Conservation (phyloP, 2,329 filamentous ascomycete species). For the Neopestalotiopsis clavispora region DNA sequence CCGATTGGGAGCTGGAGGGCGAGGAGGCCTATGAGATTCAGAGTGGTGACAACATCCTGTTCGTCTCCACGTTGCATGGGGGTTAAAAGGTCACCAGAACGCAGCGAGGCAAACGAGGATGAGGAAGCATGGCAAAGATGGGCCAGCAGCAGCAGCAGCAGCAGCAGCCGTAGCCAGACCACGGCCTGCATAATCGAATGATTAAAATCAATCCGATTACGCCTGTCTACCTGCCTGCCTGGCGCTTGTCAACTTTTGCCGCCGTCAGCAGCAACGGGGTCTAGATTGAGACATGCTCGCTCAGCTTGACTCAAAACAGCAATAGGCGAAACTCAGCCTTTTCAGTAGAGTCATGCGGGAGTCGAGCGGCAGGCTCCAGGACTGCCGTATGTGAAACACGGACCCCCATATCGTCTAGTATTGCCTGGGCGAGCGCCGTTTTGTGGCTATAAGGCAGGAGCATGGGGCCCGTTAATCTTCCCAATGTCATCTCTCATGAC, state of each 20-base stretch:
- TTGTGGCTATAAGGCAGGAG: background rate
- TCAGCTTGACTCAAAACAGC: slow-evolving; percentile 9
- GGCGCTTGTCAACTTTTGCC: slow-evolving; percentile 12
- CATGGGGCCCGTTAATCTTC: background rate
- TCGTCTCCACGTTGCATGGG: slow-evolving; percentile 95
- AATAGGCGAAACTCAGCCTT: slow-evolving; percentile 6
- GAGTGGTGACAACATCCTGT: slow-evolving; percentile 84
- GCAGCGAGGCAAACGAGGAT: background rate
- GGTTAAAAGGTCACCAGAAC: slow-evolving; percentile 59
- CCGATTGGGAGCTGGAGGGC: slow-evolving; percentile 97
- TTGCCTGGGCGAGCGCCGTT: slow-evolving; percentile 1
- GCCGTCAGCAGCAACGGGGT: slow-evolving; percentile 7
- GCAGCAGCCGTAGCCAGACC: background rate
- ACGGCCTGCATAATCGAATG: slow-evolving; percentile 5
- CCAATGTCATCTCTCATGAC: background rate
- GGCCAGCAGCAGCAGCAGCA: background rate
- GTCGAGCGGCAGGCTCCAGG: background rate
- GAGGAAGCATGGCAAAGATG: background rate
- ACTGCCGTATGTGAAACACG: slow-evolving; percentile 26
- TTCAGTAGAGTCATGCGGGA: background rate
- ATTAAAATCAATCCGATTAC: background rate
- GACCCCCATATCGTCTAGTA: slow-evolving; percentile 18
- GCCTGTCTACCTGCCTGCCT: background rate
- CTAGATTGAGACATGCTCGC: slow-evolving; percentile 15
- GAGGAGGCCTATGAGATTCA: slow-evolving; percentile 89